Evolutionary conservation across 768 basidiomycete species (phyloP).

Genomic region (Pleurotus platypus): DNA sequence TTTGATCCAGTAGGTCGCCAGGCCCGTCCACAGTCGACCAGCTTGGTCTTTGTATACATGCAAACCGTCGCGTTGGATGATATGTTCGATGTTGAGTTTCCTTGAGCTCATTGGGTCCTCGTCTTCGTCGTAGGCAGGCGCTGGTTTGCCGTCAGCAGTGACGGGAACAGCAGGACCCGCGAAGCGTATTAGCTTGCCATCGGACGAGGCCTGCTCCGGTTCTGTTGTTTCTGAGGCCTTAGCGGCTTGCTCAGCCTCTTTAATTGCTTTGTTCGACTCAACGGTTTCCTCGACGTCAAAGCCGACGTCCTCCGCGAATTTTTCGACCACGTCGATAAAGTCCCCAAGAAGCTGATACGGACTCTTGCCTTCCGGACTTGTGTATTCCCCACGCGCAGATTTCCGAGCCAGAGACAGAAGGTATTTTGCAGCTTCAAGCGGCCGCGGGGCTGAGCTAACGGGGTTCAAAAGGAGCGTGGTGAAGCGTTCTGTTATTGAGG

Average conservation of each 20-base stretch:
- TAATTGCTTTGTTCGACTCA: constrained; percentile 47
- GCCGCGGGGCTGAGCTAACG: constrained; percentile 53
- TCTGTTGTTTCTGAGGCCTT: constrained; percentile 21
- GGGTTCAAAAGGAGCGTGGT: constrained; percentile 68
- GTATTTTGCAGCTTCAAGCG: constrained; percentile 92
- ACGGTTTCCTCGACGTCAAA: constrained; percentile 76
- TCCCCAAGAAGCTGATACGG: constrained; percentile 92
- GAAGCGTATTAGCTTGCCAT: constrained; percentile 67
- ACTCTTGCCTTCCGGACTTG: constrained; percentile 89
- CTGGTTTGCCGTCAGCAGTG: constrained; percentile 44
- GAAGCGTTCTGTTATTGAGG: constrained; percentile 77
- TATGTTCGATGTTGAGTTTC: constrained; percentile 82
- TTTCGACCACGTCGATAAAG: constrained; percentile 89
- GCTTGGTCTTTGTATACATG: constrained; percentile 94
- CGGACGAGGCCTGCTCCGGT: constrained; percentile 40
- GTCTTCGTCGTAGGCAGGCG: constrained; percentile 68
- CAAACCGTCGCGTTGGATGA: constrained; percentile 85
- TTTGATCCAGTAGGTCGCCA: constrained; percentile 99
- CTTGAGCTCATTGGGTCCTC: constrained; percentile 71
- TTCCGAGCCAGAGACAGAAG: constrained; percentile 80
- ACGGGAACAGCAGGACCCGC: constrained; percentile 61
- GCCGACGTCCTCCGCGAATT: constrained; percentile 89
- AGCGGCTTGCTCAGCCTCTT: constrained; percentile 32
- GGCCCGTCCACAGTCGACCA: constrained; percentile 91
- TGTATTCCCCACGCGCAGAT: constrained; percentile 79